phyloP scores from a whole-genome alignment of 2,329 filamentous ascomycete species.

The Pseudodiploospora longispora region DNA sequence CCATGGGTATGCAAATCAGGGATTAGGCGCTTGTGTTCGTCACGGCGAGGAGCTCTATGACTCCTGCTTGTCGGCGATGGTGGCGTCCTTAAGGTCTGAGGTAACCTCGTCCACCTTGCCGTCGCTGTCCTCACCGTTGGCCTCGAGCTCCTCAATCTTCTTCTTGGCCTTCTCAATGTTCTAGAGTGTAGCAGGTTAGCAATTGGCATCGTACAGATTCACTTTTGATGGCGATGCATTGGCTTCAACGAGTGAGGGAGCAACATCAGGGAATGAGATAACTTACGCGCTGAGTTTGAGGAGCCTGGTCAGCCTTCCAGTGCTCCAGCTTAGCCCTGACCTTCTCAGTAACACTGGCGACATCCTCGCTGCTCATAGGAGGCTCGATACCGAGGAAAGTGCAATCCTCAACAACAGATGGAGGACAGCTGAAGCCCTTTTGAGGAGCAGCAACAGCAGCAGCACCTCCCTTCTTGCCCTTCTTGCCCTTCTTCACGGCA shows the following conservation, averaged over 20 bases:
- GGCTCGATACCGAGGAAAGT: conserved; percentile 76
- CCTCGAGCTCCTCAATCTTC: conserved; percentile 83
- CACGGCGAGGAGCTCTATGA: conserved; percentile 21
- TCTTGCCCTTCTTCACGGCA: conserved; percentile 79
- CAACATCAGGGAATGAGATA: background rate
- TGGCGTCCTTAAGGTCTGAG: conserved; percentile 42
- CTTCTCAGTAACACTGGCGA: conserved; percentile 75
- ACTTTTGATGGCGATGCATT: background rate
- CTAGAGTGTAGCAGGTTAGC: conserved; percentile 40
- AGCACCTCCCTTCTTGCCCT: conserved; percentile 58
- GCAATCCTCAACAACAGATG: conserved; percentile 87
- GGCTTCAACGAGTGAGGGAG: background rate
- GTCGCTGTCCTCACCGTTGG: conserved; percentile 36
- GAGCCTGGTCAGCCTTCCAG: conserved; percentile 86
- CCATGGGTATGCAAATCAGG: too few species aligned
- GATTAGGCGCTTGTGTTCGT: too few species aligned
- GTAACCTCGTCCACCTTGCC: conserved; percentile 45
- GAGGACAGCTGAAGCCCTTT: conserved; percentile 70
- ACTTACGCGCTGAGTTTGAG: conserved; percentile 82
- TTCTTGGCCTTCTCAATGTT: conserved; percentile 96
- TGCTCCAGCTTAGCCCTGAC: conserved; percentile 82
- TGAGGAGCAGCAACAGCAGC: conserved; percentile 39
- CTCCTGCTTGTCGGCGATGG: conserved; percentile 45
- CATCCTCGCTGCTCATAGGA: conserved; percentile 76
- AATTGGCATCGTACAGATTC: conserved; percentile 3